A percentile compares a stretch with the other conserved stretches of the same genome.
Conservation (phyloP, 2,329 filamentous ascomycete species). For the Diaporthe ilicicola region DNA sequence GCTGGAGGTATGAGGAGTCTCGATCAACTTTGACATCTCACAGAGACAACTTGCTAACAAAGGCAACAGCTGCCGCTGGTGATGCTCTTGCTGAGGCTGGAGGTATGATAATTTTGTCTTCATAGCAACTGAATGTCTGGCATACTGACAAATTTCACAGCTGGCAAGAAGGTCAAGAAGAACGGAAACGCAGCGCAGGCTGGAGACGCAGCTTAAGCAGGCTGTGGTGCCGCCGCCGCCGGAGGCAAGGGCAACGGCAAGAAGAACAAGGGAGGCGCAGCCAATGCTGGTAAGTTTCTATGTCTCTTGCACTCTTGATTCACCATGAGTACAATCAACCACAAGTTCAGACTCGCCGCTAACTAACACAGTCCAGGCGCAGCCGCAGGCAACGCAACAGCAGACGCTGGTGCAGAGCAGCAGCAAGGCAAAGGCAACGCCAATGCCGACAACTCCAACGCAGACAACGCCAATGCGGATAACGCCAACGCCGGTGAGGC, state of each 20-base stretch:
- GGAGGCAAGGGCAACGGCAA: slow-evolving; percentile 1
- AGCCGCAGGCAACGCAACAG: slow-evolving; percentile 5
- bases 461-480: not conserved
- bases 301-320: too few relatives aligned
- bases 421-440: not conserved
- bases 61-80: not conserved
- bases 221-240: not conserved
- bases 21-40: not conserved
- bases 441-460: not conserved
- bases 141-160: not conserved
- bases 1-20: not conserved
- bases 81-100: not conserved
- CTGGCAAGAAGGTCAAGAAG: not conserved
- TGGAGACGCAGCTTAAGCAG: not conserved
- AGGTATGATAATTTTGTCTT: not conserved
- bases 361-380: not conserved
- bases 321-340: not conserved
- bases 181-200: not conserved
- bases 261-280: not conserved
- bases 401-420: not conserved
- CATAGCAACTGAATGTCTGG: not conserved
- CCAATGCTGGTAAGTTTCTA: not conserved
- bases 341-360: not conserved
- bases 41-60: not conserved
- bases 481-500: not conserved